Percentiles rank a stretch among this genome's conserved stretches.
Conservation (phyloP, 1,284 basidiomycete species). For the Crepidotus sp. region DNA sequence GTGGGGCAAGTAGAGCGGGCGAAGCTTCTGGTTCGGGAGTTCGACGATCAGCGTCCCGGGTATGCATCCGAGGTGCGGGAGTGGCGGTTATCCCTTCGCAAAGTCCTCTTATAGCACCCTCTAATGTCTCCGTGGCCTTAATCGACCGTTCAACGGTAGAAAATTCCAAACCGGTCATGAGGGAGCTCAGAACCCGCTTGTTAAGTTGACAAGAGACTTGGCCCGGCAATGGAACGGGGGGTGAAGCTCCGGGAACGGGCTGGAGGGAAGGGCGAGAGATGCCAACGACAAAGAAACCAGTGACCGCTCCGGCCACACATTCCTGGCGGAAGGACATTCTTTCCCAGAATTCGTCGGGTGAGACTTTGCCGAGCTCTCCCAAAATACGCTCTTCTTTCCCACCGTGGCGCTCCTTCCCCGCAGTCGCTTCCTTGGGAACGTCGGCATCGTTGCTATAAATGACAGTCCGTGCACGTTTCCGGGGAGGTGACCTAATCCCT, state of each 20-base stretch:
- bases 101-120: constrained; percentile 56
- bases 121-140: constrained; percentile 62
- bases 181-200: constrained; percentile 56
- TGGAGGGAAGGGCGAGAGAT: constrained; percentile 27
- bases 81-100: constrained; percentile 49
- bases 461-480: constrained; percentile 40
- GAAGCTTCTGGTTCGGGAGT: constrained; percentile 30
- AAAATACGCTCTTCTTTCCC: constrained; percentile 23
- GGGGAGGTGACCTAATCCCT: constrained; percentile 50
- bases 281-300: constrained; percentile 77
- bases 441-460: constrained; percentile 17
- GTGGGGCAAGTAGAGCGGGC: constrained; percentile 25
- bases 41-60: constrained; percentile 23
- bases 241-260: constrained; percentile 28
- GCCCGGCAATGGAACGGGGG: constrained; percentile 45
- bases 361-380: constrained; percentile 49
- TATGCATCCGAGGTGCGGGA: constrained; percentile 18
- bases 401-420: constrained; percentile 27
- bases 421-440: constrained; percentile 22
- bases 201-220: constrained; percentile 57
- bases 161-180: constrained; percentile 74
- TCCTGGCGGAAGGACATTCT: constrained; percentile 92
- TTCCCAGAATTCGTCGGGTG: constrained; percentile 84
- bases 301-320: constrained; percentile 76
- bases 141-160: constrained; percentile 54